Evolutionary conservation across 2,329 filamentous ascomycete species (phyloP), one percentile per base, ranked within the genome.

Genomic region (Fusarium devonianum): DNA sequence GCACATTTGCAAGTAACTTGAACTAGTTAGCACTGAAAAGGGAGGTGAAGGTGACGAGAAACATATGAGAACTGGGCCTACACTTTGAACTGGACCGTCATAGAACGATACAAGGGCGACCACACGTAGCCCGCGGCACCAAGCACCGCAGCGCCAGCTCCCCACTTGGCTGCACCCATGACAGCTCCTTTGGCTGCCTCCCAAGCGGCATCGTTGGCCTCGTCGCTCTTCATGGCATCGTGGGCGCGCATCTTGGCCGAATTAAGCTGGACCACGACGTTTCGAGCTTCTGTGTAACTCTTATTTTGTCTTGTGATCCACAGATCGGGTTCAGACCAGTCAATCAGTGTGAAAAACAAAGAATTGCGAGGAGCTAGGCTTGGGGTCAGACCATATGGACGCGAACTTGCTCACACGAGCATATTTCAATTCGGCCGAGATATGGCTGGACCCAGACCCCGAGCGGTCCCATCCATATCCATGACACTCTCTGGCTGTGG

Each of bases 1-100:
- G n/a, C 86, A 89, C 87, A 92, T 90, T 70, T 92, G 88, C 12
- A 92, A 76, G 67, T 90, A 93, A 21, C 89, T 92, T 64, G 18
- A 22, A 45, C 36, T 40, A 39, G 22, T 46, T 35, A 47, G 45
- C 52, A 32, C 14, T 19, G 40, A n/a, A n/a, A n/a, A n/a, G n/a
- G n/a, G n/a, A n/a, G n/a, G n/a, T n/a, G n/a, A n/a, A n/a, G n/a
- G n/a, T n/a, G n/a, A 16, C 10, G 22, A 50, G 2, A 9, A 9
- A 34, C 10, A 30, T 11, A 16, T 21, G 7, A 19, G 21, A 30
- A 47, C 43, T 22, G 34, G 19, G 74, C 83, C 65, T 79, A 90
- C 87, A 88, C 84, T 75, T 90, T 90, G 72, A 90, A 90, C 67
- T 90, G 88, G 38, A 90, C 75, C 2, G 88, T 91, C 54, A 89